Evolutionary conservation across 2,329 filamentous ascomycete genomes (phyloP), one percentile per base, ranked within the genome.

Genomic region (Xylaria multiplex): DNA sequence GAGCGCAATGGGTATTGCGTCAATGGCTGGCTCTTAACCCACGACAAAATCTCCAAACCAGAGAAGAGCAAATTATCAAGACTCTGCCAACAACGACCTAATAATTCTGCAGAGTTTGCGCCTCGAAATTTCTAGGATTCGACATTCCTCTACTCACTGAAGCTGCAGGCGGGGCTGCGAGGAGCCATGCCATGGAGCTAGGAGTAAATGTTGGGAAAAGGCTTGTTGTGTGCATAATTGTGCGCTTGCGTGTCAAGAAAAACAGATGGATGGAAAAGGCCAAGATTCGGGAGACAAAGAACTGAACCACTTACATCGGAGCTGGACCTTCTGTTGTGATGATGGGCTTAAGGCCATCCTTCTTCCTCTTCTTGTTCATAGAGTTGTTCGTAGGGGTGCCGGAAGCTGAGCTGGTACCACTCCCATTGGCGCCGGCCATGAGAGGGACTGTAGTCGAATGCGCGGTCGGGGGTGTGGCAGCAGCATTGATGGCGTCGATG

Each of bases 331-430:
- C 90, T 66, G 86, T 91, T 46, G 90, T 93, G 79, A 93, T 90
- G 76, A 93, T 92, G 74, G 91, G 91, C 81, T 92, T 91, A 71
- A 92, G 81, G 60, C 85, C 85, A 48, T 90, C 88, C 84, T 93
- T 93, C 83, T 90, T 90, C 76, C 90, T 86, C 84, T 93, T 93
- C 84, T 91, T 92, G 69, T 82, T 84, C 40, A 77, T 60, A 30
- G 72, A 59, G 16, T 71, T 63, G 22, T n/a, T 63, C 37, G 72
- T 58, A 19, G 66, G 68, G 9, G 67, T 61, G 3, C 72, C 64
- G 11, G 71, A 60, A 53, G 73, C 59, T 24, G 70, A 62, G 59
- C 66, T 71, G 9, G 67, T 64, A n/a, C 73, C 69, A 58, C 73
- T 77, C 27, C 76, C 76, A 61, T 78, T 78, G 35, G 76, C 76